These are phyloP conservation scores for Helotiales sp. DNA, from an alignment of 2,329 filamentous ascomycete species.

Conservation along the genomic window DNA sequence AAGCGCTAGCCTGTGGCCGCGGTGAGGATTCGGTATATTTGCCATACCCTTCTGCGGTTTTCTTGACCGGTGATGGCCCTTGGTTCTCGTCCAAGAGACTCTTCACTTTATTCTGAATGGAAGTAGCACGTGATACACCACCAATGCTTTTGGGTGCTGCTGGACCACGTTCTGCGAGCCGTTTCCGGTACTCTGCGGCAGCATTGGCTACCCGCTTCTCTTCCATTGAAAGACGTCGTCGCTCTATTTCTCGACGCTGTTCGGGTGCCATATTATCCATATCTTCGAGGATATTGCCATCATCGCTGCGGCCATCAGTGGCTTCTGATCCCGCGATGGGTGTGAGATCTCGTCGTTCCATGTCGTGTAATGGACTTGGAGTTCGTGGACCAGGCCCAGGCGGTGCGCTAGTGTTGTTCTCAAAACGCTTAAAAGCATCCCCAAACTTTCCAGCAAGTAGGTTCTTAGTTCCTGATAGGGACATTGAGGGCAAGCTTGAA, in stretches of 20 bases:
- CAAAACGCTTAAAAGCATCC: slow-evolving; percentile 91
- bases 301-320: slow-evolving; percentile 67
- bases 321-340: slow-evolving; percentile 77
- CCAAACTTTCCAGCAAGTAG: slow-evolving; percentile 88
- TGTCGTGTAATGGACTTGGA: slow-evolving; percentile 41
- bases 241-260: slow-evolving; percentile 86
- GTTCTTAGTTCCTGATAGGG: slow-evolving; percentile 73
- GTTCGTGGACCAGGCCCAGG: slow-evolving; percentile 42
- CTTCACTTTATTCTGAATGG: slow-evolving; percentile 90
- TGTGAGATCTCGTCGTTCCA: slow-evolving; percentile 49
- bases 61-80: slow-evolving; percentile 55
- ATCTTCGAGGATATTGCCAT: slow-evolving; percentile 63
- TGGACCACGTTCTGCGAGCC: slow-evolving; percentile 63
- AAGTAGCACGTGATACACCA: slow-evolving; percentile 67
- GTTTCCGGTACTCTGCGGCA: slow-evolving; percentile 81
- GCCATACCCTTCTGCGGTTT: slow-evolving; percentile 88
- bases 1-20: slow-evolving; percentile 17
- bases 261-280: slow-evolving; percentile 78
- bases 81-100: slow-evolving; percentile 79
- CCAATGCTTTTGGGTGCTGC: slow-evolving; percentile 55
- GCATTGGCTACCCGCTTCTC: slow-evolving; percentile 87
- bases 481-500: slow-evolving; percentile 67
- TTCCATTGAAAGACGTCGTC: slow-evolving; percentile 77
- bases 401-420: slow-evolving; percentile 48
- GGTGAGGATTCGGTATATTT: slow-evolving; percentile 65